Evolutionary conservation across 371 early-diverging fungal genomes (phyloP).

Genomic region (Vairimorpha apis): DNA sequence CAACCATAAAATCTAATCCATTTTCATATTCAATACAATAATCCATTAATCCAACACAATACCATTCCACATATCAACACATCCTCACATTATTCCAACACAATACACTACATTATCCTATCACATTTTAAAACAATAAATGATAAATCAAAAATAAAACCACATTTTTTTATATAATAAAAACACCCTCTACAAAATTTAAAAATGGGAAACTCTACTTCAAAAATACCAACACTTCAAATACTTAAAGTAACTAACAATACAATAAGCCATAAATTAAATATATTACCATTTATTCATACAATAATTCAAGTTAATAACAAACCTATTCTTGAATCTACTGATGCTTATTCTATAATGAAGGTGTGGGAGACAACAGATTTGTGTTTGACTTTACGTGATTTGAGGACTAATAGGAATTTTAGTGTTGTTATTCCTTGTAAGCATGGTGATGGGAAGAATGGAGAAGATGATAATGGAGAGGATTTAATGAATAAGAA

Average conservation of each 20-base stretch:
- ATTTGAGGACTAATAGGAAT: conserved; percentile 37
- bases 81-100: too few species aligned
- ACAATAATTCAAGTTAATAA: conserved; percentile 45
- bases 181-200: not conserved
- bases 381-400: conserved; percentile 38
- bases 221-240: conserved; percentile 40
- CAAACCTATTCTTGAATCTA: conserved; percentile 16
- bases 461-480: too few species aligned
- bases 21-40: too few species aligned
- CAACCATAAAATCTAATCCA: too few species aligned
- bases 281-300: conserved; percentile 55
- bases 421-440: conserved; percentile 25
- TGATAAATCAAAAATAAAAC: too few species aligned
- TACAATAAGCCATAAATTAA: conserved; percentile 33
- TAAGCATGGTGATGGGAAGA: conserved; percentile 8
- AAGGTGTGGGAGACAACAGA: conserved; percentile 38
- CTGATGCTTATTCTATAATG: conserved; percentile 40
- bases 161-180: conserved; percentile 23
- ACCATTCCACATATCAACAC: too few species aligned
- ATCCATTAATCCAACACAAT: too few species aligned
- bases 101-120: too few species aligned
- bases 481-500: too few species aligned
- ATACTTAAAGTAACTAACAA: conserved; percentile 48
- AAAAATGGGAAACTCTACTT: conserved; percentile 33
- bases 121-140: too few species aligned